Base-by-base conservation (phyloP, 805 yeast genomes). In the Barnettozyma salicaria region DNA sequence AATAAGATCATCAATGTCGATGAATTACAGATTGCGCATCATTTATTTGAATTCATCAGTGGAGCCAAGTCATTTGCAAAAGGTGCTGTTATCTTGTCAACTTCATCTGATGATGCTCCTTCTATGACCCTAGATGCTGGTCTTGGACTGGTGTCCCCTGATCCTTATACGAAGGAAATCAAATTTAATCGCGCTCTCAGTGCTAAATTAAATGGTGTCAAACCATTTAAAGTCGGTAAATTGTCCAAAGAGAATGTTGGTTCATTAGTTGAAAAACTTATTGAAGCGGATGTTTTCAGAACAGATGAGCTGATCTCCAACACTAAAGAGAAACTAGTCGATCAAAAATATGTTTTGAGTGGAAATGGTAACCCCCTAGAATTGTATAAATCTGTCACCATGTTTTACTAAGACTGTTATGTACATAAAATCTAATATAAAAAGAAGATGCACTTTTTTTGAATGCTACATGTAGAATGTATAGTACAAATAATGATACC, bases 61-160 rank as follows among this genome's bases (percentile, higher is more conserved):
- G 92, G 88, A 16, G 65, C 65, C 7, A 47, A 60, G 10, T 43
- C 55, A 5, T 82, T 85, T 49, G 42, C 57, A 11, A 68, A 68
- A 34, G 90, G 95, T 49, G 82, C 80, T 25, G 70, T 85, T 6
- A 54, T 86, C 14, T 55, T 79, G 31, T 72, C 92, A 12, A 77
- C 78, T 26, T 69, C 80, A 16, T 74, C 75, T n/a, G 67, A 61
- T 27, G 73, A 72, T 54, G 64, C 63, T 33, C 65, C 70, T 13
- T 66, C 69, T 41, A 61, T 67, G 37, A 82, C 94, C 4, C 62
- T 83, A 39, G 63, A 71, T 8, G 76, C 76, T 3, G 85, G 80
- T 0, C 59, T 83, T 25, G 77, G 78, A 2, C 60, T 70, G 35
- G 59, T 61, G 22, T 55, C 63, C 36, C 71, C 72, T 27, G 76